phyloP scores from a whole-genome alignment of 1,284 basidiomycete genomes.

The Athelia sp. region DNA sequence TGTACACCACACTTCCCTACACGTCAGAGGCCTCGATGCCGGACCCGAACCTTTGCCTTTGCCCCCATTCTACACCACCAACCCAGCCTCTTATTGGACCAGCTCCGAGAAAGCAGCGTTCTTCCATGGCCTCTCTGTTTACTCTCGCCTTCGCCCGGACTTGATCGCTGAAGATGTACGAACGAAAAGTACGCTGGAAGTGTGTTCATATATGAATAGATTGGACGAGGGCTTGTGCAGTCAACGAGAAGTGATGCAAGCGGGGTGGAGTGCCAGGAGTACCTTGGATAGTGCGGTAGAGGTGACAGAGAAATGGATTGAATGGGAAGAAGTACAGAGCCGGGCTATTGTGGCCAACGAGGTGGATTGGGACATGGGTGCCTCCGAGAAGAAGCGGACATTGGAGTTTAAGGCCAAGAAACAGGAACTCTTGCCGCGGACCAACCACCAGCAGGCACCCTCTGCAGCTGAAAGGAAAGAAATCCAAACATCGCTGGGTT shows the following conservation, averaged over 20 bases:
- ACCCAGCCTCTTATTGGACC: conserved; percentile 57
- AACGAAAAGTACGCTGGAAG: conserved; percentile 58
- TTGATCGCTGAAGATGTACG: conserved; percentile 59
- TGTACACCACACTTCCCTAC: conserved; percentile 24
- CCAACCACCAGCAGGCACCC: too few relatives aligned
- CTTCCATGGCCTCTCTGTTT: conserved; percentile 57
- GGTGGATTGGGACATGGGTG: conserved; percentile 18
- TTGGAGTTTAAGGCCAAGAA: neutral
- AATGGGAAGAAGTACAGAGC: conserved; percentile 56
- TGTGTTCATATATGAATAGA: conserved; percentile 52
- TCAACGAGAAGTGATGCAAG: conserved; percentile 7
- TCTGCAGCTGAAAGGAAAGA: too few relatives aligned
- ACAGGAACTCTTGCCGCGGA: neutral
- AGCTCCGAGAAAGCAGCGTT: conserved; percentile 61
- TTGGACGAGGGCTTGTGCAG: conserved; percentile 34
- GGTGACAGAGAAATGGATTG: conserved; percentile 55
- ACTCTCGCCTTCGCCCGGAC: conserved; percentile 70
- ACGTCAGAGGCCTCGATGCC: conserved; percentile 17
- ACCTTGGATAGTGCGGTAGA: conserved; percentile 42
- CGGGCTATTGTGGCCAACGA: conserved; percentile 30
- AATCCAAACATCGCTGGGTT: conserved; percentile 1
- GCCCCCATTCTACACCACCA: conserved; percentile 34
- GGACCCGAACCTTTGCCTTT: conserved; percentile 21
- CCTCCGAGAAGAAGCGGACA: conserved; percentile 1
- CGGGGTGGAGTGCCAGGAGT: neutral